Base-by-base conservation (phyloP, 331 rosid species). In the Phaseolus coccineus region DNA sequence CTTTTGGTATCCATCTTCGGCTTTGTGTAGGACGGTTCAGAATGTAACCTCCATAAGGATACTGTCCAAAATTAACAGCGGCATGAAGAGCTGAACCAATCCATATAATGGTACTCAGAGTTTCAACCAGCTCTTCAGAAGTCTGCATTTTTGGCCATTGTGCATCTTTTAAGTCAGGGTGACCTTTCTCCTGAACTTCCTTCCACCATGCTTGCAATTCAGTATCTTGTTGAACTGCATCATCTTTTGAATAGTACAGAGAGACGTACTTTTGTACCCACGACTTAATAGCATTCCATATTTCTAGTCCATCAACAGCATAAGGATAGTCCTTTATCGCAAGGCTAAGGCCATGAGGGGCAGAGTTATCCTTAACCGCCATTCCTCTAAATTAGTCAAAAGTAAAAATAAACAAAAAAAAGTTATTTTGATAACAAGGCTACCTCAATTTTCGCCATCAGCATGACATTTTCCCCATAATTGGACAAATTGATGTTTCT, bases 161-260 rank as follows among this genome's bases (percentile, higher is more conserved):
- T 15, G 6, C 4, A 9, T 56, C 39, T 27, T 28, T 28, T 58
- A 28, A 27, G 65, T 58, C 65, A 58, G 4, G 8, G 0, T 58
- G 65, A 33, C 85, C 89, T 10, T 75, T 82, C 47, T 82, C 77
- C 0, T 80, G 71, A 3, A 52, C 55, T 71, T 86, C 89, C 2
- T 82, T 79, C 89, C 89, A 86, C 89, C 89, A 85, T 4, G 82
- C 12, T 76, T 85, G 86, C 2, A 85, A 50, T 15, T 86, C 89
- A 12, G 31, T 0, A 50, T 86, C 87, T 22, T 76, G n/a, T 25
- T 42, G 27, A 4, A 8, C 6, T 2, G 30, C 80, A 0, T 0
- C 11, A 30, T 83, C 80, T 5, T 51, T 9, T 1, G 76, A 25
- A 24, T 83, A 78, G 30, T 83, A 83, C 14, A 73, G 16, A 42